Conservation (phyloP, 139 green algal species). For the Pleodorina starrii region DNA sequence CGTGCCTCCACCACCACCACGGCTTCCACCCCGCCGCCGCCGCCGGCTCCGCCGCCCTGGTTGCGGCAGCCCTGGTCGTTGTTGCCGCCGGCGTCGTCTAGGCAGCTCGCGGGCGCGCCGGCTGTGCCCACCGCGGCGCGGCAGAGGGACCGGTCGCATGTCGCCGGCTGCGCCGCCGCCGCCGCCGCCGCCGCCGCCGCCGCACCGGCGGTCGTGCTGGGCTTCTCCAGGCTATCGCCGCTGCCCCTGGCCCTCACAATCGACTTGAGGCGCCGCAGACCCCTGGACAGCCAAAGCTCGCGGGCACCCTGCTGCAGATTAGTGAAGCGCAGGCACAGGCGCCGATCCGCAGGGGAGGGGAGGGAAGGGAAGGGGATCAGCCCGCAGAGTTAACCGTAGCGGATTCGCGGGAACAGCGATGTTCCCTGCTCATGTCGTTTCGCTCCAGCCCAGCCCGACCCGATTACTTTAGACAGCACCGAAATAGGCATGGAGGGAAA, state of each 20-base stretch:
- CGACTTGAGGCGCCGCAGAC: neutral
- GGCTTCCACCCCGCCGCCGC: neutral
- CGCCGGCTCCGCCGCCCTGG: neutral
- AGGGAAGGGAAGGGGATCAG: too few species aligned
- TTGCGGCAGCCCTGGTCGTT: neutral
- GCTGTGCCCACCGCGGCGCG: neutral
- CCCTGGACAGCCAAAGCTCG: neutral
- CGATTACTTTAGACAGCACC: neutral
- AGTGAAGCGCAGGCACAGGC: too few species aligned
- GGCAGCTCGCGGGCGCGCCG: too few species aligned
- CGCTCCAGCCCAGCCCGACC: neutral
- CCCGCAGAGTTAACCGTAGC: neutral
- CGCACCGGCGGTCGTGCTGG: neutral
- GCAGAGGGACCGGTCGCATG: neutral
- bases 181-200: too few species aligned
- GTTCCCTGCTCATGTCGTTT: neutral
- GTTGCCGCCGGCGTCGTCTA: neutral
- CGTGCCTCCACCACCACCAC: neutral
- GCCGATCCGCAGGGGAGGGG: too few species aligned
- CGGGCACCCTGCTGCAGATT: neutral
- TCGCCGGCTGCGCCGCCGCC: neutral
- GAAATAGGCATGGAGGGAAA: neutral
- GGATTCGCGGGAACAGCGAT: neutral
- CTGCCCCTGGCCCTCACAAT: neutral
- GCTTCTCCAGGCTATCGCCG: neutral